phyloP scores from a whole-genome alignment of 257 asterid species.

The Paraleonurus japonicus region DNA sequence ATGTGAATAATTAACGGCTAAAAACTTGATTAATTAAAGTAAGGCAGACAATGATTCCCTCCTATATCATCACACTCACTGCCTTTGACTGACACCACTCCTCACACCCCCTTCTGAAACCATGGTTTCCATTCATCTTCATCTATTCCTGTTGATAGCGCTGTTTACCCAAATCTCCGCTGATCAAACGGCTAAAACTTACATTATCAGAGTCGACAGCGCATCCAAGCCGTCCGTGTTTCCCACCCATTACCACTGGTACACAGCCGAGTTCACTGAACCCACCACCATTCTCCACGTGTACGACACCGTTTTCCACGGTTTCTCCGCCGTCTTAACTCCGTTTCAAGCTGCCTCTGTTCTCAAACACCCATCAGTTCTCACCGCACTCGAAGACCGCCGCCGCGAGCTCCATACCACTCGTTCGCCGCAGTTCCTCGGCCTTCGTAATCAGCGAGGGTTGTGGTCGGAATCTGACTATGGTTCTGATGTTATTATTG shows the following conservation, averaged over 20 bases:
- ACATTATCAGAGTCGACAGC: conserved; percentile 70
- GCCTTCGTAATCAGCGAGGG: conserved; percentile 84
- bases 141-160: conserved; percentile 2
- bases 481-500: conserved; percentile 85
- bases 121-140: conserved; percentile 38
- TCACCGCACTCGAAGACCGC: conserved; percentile 76
- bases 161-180: conserved; percentile 24
- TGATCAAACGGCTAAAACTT: conserved; percentile 55
- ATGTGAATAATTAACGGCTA: conserved; percentile 30
- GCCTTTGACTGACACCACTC: conserved; percentile 13
- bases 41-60: conserved; percentile 37
- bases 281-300: conserved; percentile 75
- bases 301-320: conserved; percentile 86
- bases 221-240: conserved; percentile 80
- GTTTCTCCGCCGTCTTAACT: conserved; percentile 81
- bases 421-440: conserved; percentile 94
- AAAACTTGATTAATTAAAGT: conserved; percentile 3
- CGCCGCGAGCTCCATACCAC: conserved; percentile 91
- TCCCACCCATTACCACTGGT: conserved; percentile 93
- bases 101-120: conserved; percentile 11
- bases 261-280: conserved; percentile 69
- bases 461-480: conserved; percentile 93
- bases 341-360: conserved; percentile 59
- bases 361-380: conserved; percentile 66
- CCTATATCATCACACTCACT: conserved; percentile 25